Base-by-base conservation (phyloP, 2,329 filamentous ascomycete species). In the Lecanicillium sp. region DNA sequence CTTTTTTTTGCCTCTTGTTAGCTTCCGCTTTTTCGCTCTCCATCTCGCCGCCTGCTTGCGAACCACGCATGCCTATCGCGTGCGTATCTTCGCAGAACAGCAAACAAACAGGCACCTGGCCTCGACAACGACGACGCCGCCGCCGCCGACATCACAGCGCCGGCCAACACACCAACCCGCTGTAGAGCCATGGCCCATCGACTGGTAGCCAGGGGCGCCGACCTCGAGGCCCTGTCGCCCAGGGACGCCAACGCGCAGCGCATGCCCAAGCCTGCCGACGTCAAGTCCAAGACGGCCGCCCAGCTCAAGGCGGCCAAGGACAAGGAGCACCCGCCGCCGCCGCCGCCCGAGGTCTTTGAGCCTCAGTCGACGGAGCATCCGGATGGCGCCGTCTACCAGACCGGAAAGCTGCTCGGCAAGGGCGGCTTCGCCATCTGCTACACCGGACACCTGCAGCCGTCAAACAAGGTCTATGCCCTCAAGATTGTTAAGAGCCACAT, bases 401-500 rank as follows among this genome's bases (percentile, higher is more conserved):
- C 87, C 26, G 85, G 86, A 49, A 81, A 81, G 58, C 73, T 87
- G 61, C 73, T 91, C 50, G 87, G 87, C 21, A 90, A 88, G 67
- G 87, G 87, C 39, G 87, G 87, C 9, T 91, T 91, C 61, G 87
- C 87, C 55, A 85, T 90, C 52, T 90, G 86, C 68, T 86, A 90
- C 61, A 79, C 83, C 56, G 86, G 83, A 40, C 79, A 84, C 56
- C 68, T 86, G 47, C 72, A 80, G 44, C 79, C 83, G 10, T 79
- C 79, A 5, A 84, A 78, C 58, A 81, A 84, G 60, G 77, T 77
- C 55, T 85, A 82, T 62, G 87, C 87, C 37, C 72, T 91, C 58
- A 91, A 91, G 71, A 88, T 91, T 61, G 87, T 91, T 60, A 87
- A 84, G 69, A 87, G 84, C 59, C 80, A 84, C 61, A 90, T 90